A percentile compares a stretch with the other conserved stretches of the same genome.
These are phyloP conservation scores for Sclerotinia sclerotiorum DNA, from an alignment of 2,329 filamentous ascomycete genomes.

Conservation along the genomic window DNA sequence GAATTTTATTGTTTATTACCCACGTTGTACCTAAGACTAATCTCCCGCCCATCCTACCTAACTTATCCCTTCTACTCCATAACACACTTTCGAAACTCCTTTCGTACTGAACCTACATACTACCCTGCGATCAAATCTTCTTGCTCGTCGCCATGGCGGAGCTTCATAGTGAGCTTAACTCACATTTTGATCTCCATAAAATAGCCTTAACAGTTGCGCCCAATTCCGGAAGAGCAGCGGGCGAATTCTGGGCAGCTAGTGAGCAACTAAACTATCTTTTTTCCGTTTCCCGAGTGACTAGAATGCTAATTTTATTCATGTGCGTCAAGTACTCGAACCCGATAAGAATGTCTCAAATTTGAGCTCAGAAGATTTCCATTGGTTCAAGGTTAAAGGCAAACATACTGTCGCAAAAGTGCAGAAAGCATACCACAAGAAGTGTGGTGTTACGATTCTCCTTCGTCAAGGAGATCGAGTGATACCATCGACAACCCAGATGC, in stretches of 20 bases:
- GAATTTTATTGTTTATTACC: neutral
- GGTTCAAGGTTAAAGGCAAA: slow-evolving; percentile 23
- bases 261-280: neutral
- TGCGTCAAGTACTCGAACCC: neutral
- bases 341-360: neutral
- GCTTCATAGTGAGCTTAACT: neutral
- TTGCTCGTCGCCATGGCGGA: neutral
- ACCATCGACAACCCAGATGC: neutral
- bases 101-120: neutral
- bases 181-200: slow-evolving; percentile 1
- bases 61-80: neutral
- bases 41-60: neutral
- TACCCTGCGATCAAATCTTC: neutral
- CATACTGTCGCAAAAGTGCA: slow-evolving; percentile 22
- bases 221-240: neutral
- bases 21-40: neutral
- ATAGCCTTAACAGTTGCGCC: slow-evolving; percentile 5
- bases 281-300: neutral
- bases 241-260: slow-evolving; percentile 21
- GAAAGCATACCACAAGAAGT: slow-evolving; percentile 11
- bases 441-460: neutral
- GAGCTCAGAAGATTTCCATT: slow-evolving; percentile 1
- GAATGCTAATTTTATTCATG: neutral
- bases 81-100: neutral
- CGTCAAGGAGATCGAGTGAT: slow-evolving; percentile 10